These are phyloP conservation scores for Diaporthe humulicola DNA, from an alignment of 2,329 filamentous ascomycete species.

Conservation along the genomic window DNA sequence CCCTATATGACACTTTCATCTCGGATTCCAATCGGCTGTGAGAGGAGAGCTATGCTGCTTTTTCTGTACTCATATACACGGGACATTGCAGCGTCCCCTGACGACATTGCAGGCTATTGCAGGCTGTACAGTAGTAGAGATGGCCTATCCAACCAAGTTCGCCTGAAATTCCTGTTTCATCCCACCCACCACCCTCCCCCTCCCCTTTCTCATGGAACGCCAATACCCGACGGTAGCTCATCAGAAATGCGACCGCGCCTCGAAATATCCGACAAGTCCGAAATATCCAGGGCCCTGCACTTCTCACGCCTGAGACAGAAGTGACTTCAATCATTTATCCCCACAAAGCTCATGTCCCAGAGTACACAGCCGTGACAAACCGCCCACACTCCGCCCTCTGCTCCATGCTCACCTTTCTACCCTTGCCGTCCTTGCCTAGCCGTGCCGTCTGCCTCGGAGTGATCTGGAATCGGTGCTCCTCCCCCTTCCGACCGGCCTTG, in stretches of 20 bases:
- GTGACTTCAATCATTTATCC: not conserved
- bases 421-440: slow-evolving; percentile 69
- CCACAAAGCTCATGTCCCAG: slow-evolving; percentile 52
- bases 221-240: slow-evolving; percentile 13
- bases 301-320: not conserved
- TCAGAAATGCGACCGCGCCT: slow-evolving; percentile 3
- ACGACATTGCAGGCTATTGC: slow-evolving; percentile 1
- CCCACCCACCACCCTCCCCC: not conserved
- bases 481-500: slow-evolving; percentile 69
- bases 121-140: not conserved
- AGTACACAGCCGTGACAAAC: slow-evolving; percentile 87
- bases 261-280: not conserved
- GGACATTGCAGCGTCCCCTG: not conserved
- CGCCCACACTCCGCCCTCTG: slow-evolving; percentile 91
- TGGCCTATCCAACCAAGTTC: not conserved
- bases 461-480: slow-evolving; percentile 82
- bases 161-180: slow-evolving; percentile 25
- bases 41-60: slow-evolving; percentile 29
- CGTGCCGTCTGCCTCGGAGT: slow-evolving; percentile 81
- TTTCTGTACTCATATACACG: slow-evolving; percentile 32
- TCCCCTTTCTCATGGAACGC: slow-evolving; percentile 19
- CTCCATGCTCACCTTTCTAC: slow-evolving; percentile 81
- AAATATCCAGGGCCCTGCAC: not conserved
- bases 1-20: slow-evolving; percentile 26
- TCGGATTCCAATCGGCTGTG: slow-evolving; percentile 22